Conservation (phyloP, 73 alveolate species). For the Vitrella brassicaformis region DNA sequence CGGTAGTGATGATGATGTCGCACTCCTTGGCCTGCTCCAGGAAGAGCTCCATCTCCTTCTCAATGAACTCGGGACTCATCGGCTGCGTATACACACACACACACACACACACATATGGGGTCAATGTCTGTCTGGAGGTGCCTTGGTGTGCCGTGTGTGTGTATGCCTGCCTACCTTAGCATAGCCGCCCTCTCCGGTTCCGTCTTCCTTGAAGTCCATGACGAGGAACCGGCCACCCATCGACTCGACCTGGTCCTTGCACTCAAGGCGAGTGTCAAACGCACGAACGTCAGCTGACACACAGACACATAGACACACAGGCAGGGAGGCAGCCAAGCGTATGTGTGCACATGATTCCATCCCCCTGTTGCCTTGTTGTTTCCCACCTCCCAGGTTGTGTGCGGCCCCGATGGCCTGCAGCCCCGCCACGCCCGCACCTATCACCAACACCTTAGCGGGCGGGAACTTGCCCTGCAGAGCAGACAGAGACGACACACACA, state of each 20-base stretch:
- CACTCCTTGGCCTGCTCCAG: slow-evolving; percentile 30
- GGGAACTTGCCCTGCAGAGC: slow-evolving; percentile 62
- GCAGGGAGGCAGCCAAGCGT: no score
- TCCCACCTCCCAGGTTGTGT: slow-evolving; percentile 32
- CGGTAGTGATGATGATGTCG: slow-evolving; percentile 51
- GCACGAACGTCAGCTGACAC: slow-evolving; percentile 51
- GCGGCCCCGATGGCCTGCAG: slow-evolving; percentile 48
- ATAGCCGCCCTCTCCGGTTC: slow-evolving; percentile 35
- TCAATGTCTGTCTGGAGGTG: no score
- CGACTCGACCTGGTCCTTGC: slow-evolving; percentile 46
- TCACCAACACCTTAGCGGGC: slow-evolving; percentile 70
- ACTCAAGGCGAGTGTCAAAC: slow-evolving; percentile 54
- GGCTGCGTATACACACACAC: neutral
- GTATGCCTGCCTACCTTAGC: slow-evolving; percentile 5
- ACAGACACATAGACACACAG: no score
- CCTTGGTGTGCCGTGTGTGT: no score
- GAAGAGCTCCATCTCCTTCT: neutral
- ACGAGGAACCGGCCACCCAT: slow-evolving; percentile 67
- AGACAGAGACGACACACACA: no score
- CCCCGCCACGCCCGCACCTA: slow-evolving; percentile 61
- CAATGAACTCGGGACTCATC: neutral
- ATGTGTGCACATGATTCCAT: no score
- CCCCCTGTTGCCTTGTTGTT: no score
- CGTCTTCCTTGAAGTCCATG: slow-evolving; percentile 12
- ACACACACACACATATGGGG: no score